Base-by-base conservation (phyloP, 257 asterid species). In the Cruciata laevipes region DNA sequence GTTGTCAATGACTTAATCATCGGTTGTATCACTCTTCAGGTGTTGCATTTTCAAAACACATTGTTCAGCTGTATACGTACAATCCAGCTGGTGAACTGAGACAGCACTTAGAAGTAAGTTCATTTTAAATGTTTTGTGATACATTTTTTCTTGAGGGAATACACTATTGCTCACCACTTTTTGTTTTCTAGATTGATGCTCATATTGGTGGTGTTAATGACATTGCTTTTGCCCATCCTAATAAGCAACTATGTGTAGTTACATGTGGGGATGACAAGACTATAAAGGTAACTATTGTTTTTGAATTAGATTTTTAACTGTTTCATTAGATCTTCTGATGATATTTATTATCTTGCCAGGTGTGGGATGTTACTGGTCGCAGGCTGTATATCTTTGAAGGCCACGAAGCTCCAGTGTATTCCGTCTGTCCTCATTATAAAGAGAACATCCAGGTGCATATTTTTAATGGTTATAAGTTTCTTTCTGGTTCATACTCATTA, bases 261-360 rank as follows among this genome's bases (percentile, higher is more conserved):
- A 91, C 98, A 40, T 89, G 98, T 64, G 98, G 98, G 32, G 98
- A 91, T 69, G 98, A 91, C 85, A 89, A 84, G 83, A 87, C 91
- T 20, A 91, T 91, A 59, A 87, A 89, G 96, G 96, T 89, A 75
- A 63, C 40, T 18, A 61, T 71, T 21, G 63, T 77, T 58, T 30
- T 12, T 13, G 18, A 25, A 18, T 60, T 53, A 23, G 33, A 57
- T 69, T 69, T 31, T 64, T 18, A 37, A 56, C 24, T 53, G 63
- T 68, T 64, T 35, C 53, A 68, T 58, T 60, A 20, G 64, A 78
- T 9, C 31, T 69, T 59, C 30, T 76, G 40, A 63, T 27, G 52
- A 33, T 18, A 31, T 4, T 61, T 8, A 24, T 61, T 32, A 31
- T 61, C 38, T 61, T 61, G 25, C 68, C 79, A 91, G 96, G 95